These are phyloP conservation scores for Phytophthora megakarya DNA, from an alignment of 352 stramenopile species.

Conservation along the genomic window DNA sequence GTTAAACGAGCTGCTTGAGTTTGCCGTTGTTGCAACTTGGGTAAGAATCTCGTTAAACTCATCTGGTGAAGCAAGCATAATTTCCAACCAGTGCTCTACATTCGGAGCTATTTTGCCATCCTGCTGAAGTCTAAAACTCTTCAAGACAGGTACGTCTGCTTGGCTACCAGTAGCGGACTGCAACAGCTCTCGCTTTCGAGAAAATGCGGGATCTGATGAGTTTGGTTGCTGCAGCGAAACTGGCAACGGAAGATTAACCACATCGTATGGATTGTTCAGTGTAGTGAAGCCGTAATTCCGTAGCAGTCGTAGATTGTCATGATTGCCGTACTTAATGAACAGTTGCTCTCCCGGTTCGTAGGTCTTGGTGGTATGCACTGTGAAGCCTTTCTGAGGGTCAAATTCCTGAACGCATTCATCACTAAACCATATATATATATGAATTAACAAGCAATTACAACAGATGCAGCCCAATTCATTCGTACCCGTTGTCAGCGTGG, in stretches of 20 bases:
- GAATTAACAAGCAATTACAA: not conserved
- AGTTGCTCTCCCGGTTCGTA: constrained; percentile 73
- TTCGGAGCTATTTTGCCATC: constrained; percentile 40
- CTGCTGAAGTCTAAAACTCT: constrained; percentile 39
- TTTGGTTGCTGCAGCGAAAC: constrained; percentile 41
- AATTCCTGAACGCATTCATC: constrained; percentile 73
- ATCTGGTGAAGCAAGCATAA: constrained; percentile 47
- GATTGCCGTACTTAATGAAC: constrained; percentile 82
- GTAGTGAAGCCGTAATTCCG: constrained; percentile 85
- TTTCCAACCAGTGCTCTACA: constrained; percentile 59
- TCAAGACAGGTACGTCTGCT: constrained; percentile 22
- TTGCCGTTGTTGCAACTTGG: constrained; percentile 29
- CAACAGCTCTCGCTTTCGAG: constrained; percentile 48
- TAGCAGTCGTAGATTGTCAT: constrained; percentile 67
- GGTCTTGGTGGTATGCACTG: constrained; percentile 58
- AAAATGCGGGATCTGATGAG: constrained; percentile 33
- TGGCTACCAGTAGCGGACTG: constrained; percentile 23
- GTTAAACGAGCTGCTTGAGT: constrained; percentile 19
- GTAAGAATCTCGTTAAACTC: constrained; percentile 55
- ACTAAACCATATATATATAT: constrained; percentile 23
- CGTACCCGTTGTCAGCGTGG: constrained; percentile 63
- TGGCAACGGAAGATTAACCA: constrained; percentile 47
- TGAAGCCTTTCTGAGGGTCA: constrained; percentile 62
- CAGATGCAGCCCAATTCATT: too few species aligned
- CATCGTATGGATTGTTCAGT: constrained; percentile 48